Conservation (phyloP, 768 basidiomycete genomes). For the Grammothele lineata region DNA sequence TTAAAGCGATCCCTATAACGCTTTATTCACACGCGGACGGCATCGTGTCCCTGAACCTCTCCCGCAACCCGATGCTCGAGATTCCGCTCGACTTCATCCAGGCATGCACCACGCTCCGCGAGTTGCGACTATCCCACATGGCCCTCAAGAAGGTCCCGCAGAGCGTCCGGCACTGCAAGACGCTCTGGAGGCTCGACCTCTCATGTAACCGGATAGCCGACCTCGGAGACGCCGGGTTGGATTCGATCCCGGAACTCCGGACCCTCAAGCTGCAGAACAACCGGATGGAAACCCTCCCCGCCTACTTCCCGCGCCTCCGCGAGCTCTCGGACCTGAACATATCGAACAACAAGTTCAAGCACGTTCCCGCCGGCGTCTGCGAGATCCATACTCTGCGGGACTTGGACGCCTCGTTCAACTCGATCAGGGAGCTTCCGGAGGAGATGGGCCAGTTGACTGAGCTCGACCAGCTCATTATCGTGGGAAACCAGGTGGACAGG, state of each 20-base stretch:
- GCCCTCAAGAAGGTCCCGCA: constrained; percentile 92
- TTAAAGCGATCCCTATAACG: constrained; percentile 85
- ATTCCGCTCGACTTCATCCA: constrained; percentile 96
- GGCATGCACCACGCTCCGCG: constrained; percentile 75
- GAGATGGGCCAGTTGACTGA: constrained; percentile 66
- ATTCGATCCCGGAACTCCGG: constrained; percentile 66
- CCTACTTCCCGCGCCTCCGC: constrained; percentile 75
- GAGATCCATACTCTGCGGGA: constrained; percentile 71
- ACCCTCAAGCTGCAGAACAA: constrained; percentile 85
- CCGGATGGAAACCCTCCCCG: constrained; percentile 80
- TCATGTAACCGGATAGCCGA: constrained; percentile 90
- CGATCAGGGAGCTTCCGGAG: constrained; percentile 74
- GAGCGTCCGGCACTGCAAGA: constrained; percentile 69
- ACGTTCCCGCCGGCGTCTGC: constrained; percentile 70
- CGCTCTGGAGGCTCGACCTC: constrained; percentile 78
- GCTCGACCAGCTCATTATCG: constrained; percentile 71
- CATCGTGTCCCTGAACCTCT: constrained; percentile 83
- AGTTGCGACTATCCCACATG: constrained; percentile 86
- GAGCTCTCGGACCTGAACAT: constrained; percentile 79
- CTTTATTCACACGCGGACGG: constrained; percentile 81
- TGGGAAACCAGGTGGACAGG: constrained; percentile 77
- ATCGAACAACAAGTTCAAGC: constrained; percentile 90
- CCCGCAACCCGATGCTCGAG: constrained; percentile 93
- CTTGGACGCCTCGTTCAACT: constrained; percentile 94
- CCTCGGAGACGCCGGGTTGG: constrained; percentile 80